These are phyloP conservation scores for Exophiala sideris DNA, from an alignment of 2,329 filamentous ascomycete species.

Conservation along the genomic window DNA sequence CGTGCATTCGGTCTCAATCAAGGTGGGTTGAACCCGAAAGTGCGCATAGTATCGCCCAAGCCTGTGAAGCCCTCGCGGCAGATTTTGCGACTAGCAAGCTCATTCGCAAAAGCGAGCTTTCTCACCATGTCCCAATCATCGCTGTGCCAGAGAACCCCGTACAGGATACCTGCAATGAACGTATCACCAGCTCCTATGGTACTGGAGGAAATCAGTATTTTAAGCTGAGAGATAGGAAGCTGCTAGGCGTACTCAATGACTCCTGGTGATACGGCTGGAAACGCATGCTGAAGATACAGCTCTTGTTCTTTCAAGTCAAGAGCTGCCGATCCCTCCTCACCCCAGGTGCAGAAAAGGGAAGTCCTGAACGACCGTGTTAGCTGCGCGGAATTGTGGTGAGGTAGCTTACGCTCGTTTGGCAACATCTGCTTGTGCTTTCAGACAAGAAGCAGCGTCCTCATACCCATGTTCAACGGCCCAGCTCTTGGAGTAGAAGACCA, in stretches of 20 bases:
- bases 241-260: constrained; percentile 58
- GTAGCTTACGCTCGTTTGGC: constrained; percentile 46
- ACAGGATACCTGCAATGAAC: constrained; percentile 69
- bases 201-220: constrained; percentile 3
- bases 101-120: constrained; percentile 60
- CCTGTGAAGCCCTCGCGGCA: constrained; percentile 61
- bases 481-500: constrained; percentile 69
- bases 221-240: constrained; percentile 3
- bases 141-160: constrained; percentile 53
- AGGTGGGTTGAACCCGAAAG: background rate
- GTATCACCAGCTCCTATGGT: constrained; percentile 72
- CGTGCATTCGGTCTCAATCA: no score
- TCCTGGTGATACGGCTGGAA: constrained; percentile 32
- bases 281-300: constrained; percentile 40
- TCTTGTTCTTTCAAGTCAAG: constrained; percentile 35
- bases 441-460: constrained; percentile 50
- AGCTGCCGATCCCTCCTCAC: constrained; percentile 51
- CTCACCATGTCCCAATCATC: constrained; percentile 48
- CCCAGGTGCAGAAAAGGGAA: constrained; percentile 59
- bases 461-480: constrained; percentile 64
- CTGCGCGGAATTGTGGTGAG: background rate
- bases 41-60: background rate
- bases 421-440: constrained; percentile 44
- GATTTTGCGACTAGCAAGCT: constrained; percentile 66
- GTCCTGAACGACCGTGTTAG: constrained; percentile 34